Base-by-base conservation (phyloP, 2,329 filamentous ascomycete species). In the Pseudocercospora crystallina region DNA sequence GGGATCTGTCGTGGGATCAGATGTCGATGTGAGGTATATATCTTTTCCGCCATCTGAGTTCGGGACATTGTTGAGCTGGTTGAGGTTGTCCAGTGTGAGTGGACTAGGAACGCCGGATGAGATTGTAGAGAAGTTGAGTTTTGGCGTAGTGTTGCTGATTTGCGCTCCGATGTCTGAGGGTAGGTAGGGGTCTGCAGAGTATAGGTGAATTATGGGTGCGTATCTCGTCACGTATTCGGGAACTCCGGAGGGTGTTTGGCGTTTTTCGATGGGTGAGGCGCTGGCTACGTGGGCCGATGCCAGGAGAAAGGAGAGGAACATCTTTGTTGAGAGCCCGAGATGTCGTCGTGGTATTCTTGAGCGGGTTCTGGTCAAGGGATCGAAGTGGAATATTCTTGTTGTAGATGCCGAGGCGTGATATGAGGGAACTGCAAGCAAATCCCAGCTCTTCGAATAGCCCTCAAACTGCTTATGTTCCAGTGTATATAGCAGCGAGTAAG, bases 171-270 rank as follows among this genome's bases (percentile, higher is more conserved):
- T 62, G 57, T 76, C 73, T 5, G 75, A 71, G 0, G 76, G 75
- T 31, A 65, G 58, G 56, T 76, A 76, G 11, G 59, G 57, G 11
- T 78, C 75, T 17, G 59, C 51, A 7, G 70, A 69, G 61, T 75
- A 66, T 5, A 77, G 69, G 50, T 73, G 74, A 31, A 76, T 69
- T 8, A 77, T 56, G 1, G 76, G 75, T 10, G 75, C 75, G 32
- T 64, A 66, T 30, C 56, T 50, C 5, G 58, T 32, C 8, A 65
- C 64, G 46, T 52, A 68, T 9, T 42, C 45, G 1, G 65, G 65
- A 2, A 68, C 60, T 38, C 41, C 40, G 13, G 54, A 46, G 7
- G 57, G 49, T 17, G 34, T 38, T 36, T 53, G 41, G 44, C 50
- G 20, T n/a, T 26, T 43, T 31, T 46, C 36, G 10, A 51, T 12